Evolutionary conservation across 2,329 filamentous ascomycete genomes (phyloP), one percentile per base, ranked within the genome.

Genomic region (Colletotrichum lentis): DNA sequence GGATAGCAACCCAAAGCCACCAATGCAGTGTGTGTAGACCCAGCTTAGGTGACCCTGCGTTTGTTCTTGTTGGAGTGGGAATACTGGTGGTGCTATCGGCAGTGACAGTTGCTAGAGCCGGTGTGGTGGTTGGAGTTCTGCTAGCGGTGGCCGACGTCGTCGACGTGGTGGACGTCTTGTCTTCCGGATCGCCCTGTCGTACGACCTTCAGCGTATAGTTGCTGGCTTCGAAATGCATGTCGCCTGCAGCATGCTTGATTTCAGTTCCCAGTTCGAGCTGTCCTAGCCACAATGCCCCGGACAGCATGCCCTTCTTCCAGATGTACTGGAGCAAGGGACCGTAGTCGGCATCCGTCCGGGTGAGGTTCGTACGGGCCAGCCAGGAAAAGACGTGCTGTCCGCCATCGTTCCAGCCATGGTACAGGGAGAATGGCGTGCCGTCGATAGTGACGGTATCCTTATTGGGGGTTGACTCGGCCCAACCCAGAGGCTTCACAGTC

Each of bases 361-460:
- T 69, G 35, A 69, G 55, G 55, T 69, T 69, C 24, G 52, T 69
- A 14, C 62, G 62, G 24, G 66, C 57, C 7, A 69, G 44, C 66
- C 66, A 69, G 8, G 66, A 69, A 31, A 69, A 69, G 20, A 69
- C 66, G 24, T 69, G 66, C 43, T 69, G 66, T 22, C 66, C 66
- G 6, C 66, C 66, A 35, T 69, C 66, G 52, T 69, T 69, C 66
- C 66, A 69, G 50, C 66, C 66, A 22, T 69, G 66, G 14, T 66
- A 69, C 47, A 69, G 43, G 2, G 66, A 69, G 55, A 69, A 69
- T 18, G 50, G 62, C 11, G 47, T 69, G 55, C 66, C 66, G 55
- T 69, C 62, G 22, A 69, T 52, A 44, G 41, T 53, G 10, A 69
- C 62, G 49, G 62, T 66, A 22, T 69, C 66, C 44, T 55, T 60